These are phyloP conservation scores for Solanum corneliomulleri DNA, from an alignment of 257 asterid species.

Conservation along the genomic window DNA sequence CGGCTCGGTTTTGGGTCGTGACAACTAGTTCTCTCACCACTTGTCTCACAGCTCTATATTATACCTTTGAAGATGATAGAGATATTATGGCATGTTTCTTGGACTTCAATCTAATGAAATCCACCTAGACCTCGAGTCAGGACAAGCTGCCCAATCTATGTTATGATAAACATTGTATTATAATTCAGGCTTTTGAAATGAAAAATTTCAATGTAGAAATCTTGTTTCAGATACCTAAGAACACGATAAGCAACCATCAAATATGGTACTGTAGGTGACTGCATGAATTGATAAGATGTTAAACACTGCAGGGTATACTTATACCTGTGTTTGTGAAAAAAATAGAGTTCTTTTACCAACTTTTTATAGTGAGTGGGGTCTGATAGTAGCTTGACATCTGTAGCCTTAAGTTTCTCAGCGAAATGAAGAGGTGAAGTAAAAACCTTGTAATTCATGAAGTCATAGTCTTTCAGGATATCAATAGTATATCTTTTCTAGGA, in stretches of 20 bases:
- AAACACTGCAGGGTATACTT: too few relatives aligned
- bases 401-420: not conserved
- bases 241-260: too few relatives aligned
- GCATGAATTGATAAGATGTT: too few relatives aligned
- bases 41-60: too few relatives aligned
- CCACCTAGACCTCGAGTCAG: not conserved
- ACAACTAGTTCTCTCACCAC: too few relatives aligned
- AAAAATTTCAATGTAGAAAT: not conserved
- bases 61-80: not conserved
- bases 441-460: not conserved
- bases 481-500: not conserved
- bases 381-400: not conserved
- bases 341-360: not conserved
- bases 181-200: too few relatives aligned
- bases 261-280: too few relatives aligned
- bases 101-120: not conserved
- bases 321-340: not conserved
- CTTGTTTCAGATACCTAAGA: not conserved
- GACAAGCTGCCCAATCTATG: rapidly evolving
- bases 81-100: not conserved
- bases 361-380: not conserved
- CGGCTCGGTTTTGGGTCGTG: too few relatives aligned
- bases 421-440: not conserved
- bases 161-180: too few relatives aligned
- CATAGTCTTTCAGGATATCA: not conserved